These are phyloP conservation scores for Elongisporangium undulatum DNA, from an alignment of 352 stramenopile species.

Conservation along the genomic window DNA sequence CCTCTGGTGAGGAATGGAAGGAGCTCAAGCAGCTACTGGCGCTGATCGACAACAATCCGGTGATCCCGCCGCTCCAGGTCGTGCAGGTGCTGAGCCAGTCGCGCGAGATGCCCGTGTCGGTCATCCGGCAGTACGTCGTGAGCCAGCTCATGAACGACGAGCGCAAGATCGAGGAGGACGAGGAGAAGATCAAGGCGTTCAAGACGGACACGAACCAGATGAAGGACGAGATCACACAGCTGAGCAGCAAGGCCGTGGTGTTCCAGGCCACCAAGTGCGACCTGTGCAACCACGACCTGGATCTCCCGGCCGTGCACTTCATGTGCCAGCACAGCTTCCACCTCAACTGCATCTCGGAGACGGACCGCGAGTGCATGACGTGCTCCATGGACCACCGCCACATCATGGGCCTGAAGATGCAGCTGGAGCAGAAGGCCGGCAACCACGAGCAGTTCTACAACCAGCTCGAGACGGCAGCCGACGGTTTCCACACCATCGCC, in stretches of 20 bases:
- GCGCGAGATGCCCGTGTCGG: conserved; percentile 70
- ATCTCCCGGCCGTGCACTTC: conserved; percentile 90
- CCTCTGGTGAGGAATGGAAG: conserved; percentile 65
- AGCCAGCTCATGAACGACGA: conserved; percentile 77
- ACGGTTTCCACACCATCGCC: conserved; percentile 88
- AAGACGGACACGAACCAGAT: conserved; percentile 87
- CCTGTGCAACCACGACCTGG: conserved; percentile 85
- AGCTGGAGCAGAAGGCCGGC: conserved; percentile 81
- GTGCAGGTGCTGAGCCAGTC: conserved; percentile 84
- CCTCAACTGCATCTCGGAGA: conserved; percentile 88
- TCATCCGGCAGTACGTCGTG: conserved; percentile 85
- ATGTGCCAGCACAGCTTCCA: conserved; percentile 91
- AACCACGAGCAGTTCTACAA: conserved; percentile 94
- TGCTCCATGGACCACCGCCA: conserved; percentile 85
- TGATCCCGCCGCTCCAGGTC: conserved; percentile 81
- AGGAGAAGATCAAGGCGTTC: conserved; percentile 86
- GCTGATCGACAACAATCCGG: conserved; percentile 74
- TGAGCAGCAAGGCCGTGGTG: conserved; percentile 83
- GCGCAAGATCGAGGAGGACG: conserved; percentile 80
- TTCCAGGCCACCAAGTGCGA: conserved; percentile 91
- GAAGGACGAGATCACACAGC: conserved; percentile 82
- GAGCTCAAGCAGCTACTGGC: conserved; percentile 74
- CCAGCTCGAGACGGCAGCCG: conserved; percentile 83
- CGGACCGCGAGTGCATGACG: conserved; percentile 85
- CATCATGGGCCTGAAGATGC: conserved; percentile 82